Conservation (phyloP, 805 yeast genomes). For the Starmerella sp. region DNA sequence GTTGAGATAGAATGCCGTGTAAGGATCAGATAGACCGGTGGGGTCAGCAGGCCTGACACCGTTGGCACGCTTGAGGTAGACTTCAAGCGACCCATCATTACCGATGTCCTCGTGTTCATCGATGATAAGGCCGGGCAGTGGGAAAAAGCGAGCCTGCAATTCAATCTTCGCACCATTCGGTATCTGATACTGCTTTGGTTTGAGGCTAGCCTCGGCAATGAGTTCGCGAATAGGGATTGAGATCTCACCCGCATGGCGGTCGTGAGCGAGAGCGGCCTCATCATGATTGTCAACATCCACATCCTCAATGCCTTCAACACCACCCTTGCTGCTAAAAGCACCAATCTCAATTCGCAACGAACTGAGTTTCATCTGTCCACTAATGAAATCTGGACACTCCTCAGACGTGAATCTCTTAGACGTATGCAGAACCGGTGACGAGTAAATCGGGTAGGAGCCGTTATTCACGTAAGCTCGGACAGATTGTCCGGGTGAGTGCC, state of each 20-base stretch:
- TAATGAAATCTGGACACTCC: slow-evolving; percentile 23
- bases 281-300: slow-evolving; percentile 24
- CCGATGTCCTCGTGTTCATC: slow-evolving; percentile 67
- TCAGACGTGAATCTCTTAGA: slow-evolving; percentile 18
- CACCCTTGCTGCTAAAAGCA: slow-evolving; percentile 9
- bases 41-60: slow-evolving; percentile 76
- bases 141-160: slow-evolving; percentile 53
- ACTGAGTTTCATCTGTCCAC: slow-evolving; percentile 22
- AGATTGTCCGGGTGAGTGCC: slow-evolving; percentile 36
- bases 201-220: slow-evolving; percentile 18
- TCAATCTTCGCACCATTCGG: slow-evolving; percentile 16
- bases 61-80: slow-evolving; percentile 53
- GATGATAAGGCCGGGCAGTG: slow-evolving; percentile 44
- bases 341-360: slow-evolving; percentile 22
- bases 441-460: slow-evolving; percentile 52
- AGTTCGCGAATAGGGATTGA: slow-evolving; percentile 37
- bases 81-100: slow-evolving; percentile 58
- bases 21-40: slow-evolving; percentile 92
- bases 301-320: slow-evolving; percentile 11
- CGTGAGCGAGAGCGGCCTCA: slow-evolving; percentile 27
- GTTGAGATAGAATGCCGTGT: slow-evolving; percentile 55
- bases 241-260: slow-evolving; percentile 32
- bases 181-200: slow-evolving; percentile 18
- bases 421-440: slow-evolving; percentile 45
- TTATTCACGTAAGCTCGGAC: slow-evolving; percentile 72